phyloP scores from a whole-genome alignment of 305 asterid genomes.

The Ajuga reptans region DNA sequence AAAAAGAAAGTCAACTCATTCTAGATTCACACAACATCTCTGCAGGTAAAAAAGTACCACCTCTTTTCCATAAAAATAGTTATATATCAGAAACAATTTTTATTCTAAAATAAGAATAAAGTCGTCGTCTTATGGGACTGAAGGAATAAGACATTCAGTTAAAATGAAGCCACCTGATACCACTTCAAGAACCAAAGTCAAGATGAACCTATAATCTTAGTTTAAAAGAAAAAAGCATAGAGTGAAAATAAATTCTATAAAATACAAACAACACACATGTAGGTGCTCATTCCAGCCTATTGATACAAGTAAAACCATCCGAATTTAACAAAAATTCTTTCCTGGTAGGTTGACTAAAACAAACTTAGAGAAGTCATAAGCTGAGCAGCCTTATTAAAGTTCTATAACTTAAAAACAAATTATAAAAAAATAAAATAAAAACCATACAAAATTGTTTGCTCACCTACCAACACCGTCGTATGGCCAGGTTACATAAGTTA shows the following conservation, averaged over 20 bases:
- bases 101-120: no score
- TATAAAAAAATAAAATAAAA: conserved; percentile 1
- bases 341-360: not conserved
- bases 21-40: no score
- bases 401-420: conserved; percentile 20
- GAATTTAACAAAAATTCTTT: conserved; percentile 2
- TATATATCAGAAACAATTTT: no score
- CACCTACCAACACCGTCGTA: conserved; percentile 24
- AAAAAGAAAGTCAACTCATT: no score
- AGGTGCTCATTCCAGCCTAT: not conserved
- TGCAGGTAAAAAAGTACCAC: no score
- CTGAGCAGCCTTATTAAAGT: conserved; percentile 38
- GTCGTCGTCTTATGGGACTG: no score
- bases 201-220: not conserved
- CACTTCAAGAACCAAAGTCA: no score
- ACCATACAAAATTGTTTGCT: conserved; percentile 37
- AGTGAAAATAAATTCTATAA: not conserved
- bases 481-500: conserved; percentile 28
- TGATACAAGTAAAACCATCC: not conserved
- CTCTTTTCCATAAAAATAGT: no score
- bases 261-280: not conserved
- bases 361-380: conserved; percentile 13
- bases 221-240: not conserved
- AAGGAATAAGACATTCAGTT: no score
- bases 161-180: no score